Evolutionary conservation across 805 yeast genomes (phyloP), one percentile per base, ranked within the genome.

Genomic region (Sugiyamaella boreocaroliniensis): DNA sequence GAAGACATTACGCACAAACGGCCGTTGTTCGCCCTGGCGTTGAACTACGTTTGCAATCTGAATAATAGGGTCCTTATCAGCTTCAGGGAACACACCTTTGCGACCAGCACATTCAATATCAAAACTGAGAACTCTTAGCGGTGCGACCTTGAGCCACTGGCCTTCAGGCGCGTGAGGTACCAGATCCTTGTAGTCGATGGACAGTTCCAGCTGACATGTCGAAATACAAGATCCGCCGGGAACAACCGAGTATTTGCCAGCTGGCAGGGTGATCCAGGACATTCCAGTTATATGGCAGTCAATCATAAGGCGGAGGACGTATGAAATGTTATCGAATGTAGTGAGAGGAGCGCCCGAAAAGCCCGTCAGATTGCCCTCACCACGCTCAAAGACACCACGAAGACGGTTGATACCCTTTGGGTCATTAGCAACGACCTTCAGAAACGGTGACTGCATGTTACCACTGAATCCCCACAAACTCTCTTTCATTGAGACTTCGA

Each of bases 41-140:
- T 88, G 84, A 1, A 92, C 95, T 29, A 93, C 97, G 64, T 89
- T 92, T 5, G 99, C 99, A 57, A 93, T 95, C 70, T 95, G 99
- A 64, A 93, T 93, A 9, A 93, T 96, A 0, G 97, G 86, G 71
- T 93, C 99, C 46, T 81, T 78, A 56, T 86, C 86, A 1, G 99
- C 85, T 64, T 93, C 99, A 0, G 99, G 99, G 68, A 93, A 93
- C 11, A 93, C 79, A 50, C 99, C 99, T 58, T 88, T 86, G 69
- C 99, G 81, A 45, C 99, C 99, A 2, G 99, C 93, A 77, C 99
- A 93, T 70, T 93, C 99, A 56, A 93, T 93, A 76, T 93, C 99
- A 68, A 93, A 92, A 10, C 97, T 89, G 59, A 93, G 73, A 47
- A 93, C 83, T 63, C 99, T 83, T 55, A 93, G 75, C 0, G 99